These are phyloP conservation scores for Pichia sp. DNA, from an alignment of 1,139 yeast species.

Conservation along the genomic window DNA sequence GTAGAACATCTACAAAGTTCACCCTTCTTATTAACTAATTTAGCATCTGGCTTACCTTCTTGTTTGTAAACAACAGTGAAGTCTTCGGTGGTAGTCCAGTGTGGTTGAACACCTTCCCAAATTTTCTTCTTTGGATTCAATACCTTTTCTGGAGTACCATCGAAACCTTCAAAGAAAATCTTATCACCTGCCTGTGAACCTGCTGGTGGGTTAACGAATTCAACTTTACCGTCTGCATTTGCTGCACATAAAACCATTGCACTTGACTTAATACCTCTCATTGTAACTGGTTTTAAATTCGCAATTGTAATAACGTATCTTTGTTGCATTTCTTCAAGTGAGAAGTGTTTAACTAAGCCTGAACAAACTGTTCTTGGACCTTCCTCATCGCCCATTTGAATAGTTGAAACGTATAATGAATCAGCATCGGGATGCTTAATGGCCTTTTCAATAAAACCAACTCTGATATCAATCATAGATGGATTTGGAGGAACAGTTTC, in stretches of 20 bases:
- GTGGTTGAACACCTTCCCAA: constrained; percentile 93
- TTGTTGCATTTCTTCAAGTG: constrained; percentile 77
- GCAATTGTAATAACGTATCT: constrained; percentile 79
- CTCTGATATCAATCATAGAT: constrained; percentile 83
- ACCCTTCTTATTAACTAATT: constrained; percentile 71
- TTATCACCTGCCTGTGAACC: constrained; percentile 97
- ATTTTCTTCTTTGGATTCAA: constrained; percentile 97
- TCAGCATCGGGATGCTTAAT: constrained; percentile 98
- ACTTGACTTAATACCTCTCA: constrained; percentile 90
- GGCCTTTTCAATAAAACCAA: constrained; percentile 95
- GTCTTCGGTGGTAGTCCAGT: constrained; percentile 70
- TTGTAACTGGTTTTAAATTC: constrained; percentile 82
- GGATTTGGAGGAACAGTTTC: constrained; percentile 51
- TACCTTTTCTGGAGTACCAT: constrained; percentile 84
- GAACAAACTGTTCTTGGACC: constrained; percentile 98
- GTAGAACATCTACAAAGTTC: constrained; percentile 64
- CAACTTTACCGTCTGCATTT: constrained; percentile 53
- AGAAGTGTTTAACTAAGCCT: constrained; percentile 75
- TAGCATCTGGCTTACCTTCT: constrained; percentile 73
- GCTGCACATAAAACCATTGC: constrained; percentile 98
- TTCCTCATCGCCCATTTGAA: constrained; percentile 91
- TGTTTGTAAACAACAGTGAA: constrained; percentile 72
- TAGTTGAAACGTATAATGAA: constrained; percentile 89
- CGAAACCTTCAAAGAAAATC: constrained; percentile 85
- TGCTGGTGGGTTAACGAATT: constrained; percentile 90